Evolutionary conservation across 176 grass and related monocot species (phyloP).

Genomic region (Canna indica): DNA sequence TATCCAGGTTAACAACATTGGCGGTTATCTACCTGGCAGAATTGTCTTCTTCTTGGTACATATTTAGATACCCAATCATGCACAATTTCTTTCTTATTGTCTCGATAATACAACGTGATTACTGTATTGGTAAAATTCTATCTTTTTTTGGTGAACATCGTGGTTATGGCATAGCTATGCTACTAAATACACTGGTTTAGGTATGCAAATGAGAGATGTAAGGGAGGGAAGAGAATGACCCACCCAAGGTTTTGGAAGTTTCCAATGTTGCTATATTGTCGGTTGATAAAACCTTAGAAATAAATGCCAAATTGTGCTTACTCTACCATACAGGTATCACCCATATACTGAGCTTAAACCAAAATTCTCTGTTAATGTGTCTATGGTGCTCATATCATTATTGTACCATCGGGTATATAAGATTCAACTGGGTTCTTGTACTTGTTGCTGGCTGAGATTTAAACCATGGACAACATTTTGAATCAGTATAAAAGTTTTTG

Average conservation of each 20-base stretch:
- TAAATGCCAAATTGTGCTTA: not conserved
- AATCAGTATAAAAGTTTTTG: not conserved
- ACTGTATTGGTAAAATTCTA: not conserved
- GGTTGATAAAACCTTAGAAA: not conserved
- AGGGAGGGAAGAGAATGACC: not conserved
- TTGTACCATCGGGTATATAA: not conserved
- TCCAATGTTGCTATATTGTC: not conserved
- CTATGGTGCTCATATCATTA: not conserved
- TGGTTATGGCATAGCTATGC: not conserved
- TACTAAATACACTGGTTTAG: not conserved
- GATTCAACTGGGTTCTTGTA: not conserved
- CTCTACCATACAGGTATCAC: not conserved
- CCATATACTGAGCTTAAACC: not conserved
- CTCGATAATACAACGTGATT: not conserved
- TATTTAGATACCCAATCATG: constrained; percentile 3
- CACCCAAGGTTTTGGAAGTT: not conserved
- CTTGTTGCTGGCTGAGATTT: not conserved
- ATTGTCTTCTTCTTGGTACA: constrained; percentile 98
- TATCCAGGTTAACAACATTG: constrained; percentile 88
- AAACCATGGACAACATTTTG: not conserved
- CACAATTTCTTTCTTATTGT: not conserved
- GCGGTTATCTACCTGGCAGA: constrained; percentile 88
- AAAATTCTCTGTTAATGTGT: not conserved
- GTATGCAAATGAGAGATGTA: not conserved
- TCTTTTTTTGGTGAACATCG: not conserved